phyloP scores from a whole-genome alignment of 306 rosid species.

The Calophaca sinica region DNA sequence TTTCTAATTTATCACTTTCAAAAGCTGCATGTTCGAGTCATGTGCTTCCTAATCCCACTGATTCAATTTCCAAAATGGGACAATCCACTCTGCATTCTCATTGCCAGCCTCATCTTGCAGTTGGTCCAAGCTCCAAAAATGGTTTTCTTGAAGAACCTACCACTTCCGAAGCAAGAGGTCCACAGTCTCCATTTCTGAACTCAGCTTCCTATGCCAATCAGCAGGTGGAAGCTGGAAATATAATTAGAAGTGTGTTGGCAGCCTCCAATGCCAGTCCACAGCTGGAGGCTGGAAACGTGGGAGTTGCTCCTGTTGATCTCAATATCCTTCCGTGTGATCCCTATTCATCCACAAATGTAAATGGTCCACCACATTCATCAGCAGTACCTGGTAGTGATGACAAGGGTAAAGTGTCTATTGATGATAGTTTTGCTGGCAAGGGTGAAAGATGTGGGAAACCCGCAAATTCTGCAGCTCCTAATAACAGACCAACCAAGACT shows the following conservation, averaged over 20 bases:
- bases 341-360: slow-evolving; percentile 28
- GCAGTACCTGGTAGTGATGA: slow-evolving; percentile 45
- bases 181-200: slow-evolving; percentile 32
- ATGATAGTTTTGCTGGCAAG: neutral
- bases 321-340: slow-evolving; percentile 57
- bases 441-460: slow-evolving; percentile 39
- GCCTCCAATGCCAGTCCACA: slow-evolving; percentile 32
- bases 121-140: slow-evolving; percentile 41
- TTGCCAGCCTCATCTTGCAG: slow-evolving; percentile 44
- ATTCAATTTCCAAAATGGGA: slow-evolving; percentile 51
- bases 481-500: slow-evolving; percentile 21
- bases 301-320: slow-evolving; percentile 61
- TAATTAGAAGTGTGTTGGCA: neutral
- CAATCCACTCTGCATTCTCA: slow-evolving; percentile 32
- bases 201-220: slow-evolving; percentile 21
- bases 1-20: slow-evolving; percentile 56
- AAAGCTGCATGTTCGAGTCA: slow-evolving; percentile 55
- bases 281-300: slow-evolving; percentile 42
- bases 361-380: slow-evolving; percentile 26
- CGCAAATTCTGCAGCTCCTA: slow-evolving; percentile 29
- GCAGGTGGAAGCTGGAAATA: slow-evolving; percentile 39
- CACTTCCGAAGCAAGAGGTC: slow-evolving; percentile 39
- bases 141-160: slow-evolving; percentile 33
- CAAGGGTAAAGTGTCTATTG: slow-evolving; percentile 48
- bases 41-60: slow-evolving; percentile 44